A percentile compares a stretch with the other conserved stretches of the same genome.
Conservation (phyloP, 2,329 filamentous ascomycete genomes). For the Microsporum canis region DNA sequence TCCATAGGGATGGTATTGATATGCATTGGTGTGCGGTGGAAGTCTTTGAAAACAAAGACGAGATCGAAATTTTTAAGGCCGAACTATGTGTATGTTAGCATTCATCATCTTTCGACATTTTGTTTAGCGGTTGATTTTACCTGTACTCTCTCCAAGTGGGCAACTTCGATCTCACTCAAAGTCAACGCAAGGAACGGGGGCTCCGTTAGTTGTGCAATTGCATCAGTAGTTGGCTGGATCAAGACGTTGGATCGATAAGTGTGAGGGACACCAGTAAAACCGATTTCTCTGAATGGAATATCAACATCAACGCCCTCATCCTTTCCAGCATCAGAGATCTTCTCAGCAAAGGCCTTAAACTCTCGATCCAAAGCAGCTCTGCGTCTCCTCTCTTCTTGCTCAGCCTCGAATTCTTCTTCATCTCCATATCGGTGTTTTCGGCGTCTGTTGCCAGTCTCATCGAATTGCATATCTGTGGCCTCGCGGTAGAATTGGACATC, state of each 20-base stretch:
- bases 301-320: conserved; percentile 87
- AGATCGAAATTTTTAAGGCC: conserved; percentile 98
- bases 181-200: conserved; percentile 95
- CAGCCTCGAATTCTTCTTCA: conserved; percentile 96
- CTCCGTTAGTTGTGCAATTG: conserved; percentile 90
- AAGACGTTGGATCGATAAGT: conserved; percentile 70
- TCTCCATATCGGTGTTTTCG: conserved; percentile 96
- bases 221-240: conserved; percentile 92
- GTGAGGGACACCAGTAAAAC: conserved; percentile 92
- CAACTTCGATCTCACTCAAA: conserved; percentile 88
- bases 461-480: conserved; percentile 96
- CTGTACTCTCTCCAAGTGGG: conserved; percentile 86
- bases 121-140: conserved; percentile 25
- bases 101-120: not conserved
- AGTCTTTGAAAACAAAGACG: conserved; percentile 97
- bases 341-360: conserved; percentile 93
- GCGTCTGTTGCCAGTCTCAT: conserved; percentile 96
- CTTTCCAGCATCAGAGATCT: conserved; percentile 90
- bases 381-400: conserved; percentile 88
- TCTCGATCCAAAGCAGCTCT: conserved; percentile 86
- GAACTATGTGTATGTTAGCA: conserved; percentile 45
- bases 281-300: conserved; percentile 90
- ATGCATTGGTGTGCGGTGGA: conserved; percentile 76
- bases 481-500: conserved; percentile 98
- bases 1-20: conserved; percentile 98